Conservation (phyloP, 805 yeast genomes). For the Lachancea sp. region DNA sequence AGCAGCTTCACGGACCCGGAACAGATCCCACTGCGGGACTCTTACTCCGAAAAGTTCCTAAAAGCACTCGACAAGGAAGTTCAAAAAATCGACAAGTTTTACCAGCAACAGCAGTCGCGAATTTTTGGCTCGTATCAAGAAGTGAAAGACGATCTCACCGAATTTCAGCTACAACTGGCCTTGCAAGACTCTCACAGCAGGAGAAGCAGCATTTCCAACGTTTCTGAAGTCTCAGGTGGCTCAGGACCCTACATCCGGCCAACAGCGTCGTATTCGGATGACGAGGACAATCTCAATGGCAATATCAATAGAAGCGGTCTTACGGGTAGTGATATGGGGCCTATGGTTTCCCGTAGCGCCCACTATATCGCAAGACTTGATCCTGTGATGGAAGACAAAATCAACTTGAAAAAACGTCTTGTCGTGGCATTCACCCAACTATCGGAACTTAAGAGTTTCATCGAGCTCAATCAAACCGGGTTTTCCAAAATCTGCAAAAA, state of each 20-base stretch:
- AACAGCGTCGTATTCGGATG: slow-evolving; percentile 6
- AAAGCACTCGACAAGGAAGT: slow-evolving; percentile 75
- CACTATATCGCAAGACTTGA: slow-evolving; percentile 7
- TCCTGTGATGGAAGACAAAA: slow-evolving; percentile 31
- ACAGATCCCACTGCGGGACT: slow-evolving; percentile 27
- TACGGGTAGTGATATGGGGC: slow-evolving; percentile 7
- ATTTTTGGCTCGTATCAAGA: slow-evolving; percentile 40
- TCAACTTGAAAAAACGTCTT: slow-evolving; percentile 62
- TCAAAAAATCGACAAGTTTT: slow-evolving; percentile 69
- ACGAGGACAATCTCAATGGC: slow-evolving; percentile 11
- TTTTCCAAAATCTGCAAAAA: slow-evolving; percentile 86
- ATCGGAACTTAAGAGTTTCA: slow-evolving; percentile 75
- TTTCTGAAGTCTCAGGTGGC: slow-evolving; percentile 1
- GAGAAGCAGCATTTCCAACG: slow-evolving; percentile 6
- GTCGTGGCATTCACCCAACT: slow-evolving; percentile 63
- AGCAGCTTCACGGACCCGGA: slow-evolving; percentile 21
- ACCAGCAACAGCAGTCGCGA: slow-evolving; percentile 51
- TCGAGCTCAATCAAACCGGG: slow-evolving; percentile 83
- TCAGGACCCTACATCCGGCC: slow-evolving; percentile 4
- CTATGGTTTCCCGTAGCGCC: slow-evolving; percentile 7
- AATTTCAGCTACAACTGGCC: slow-evolving; percentile 40
- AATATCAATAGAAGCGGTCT: background rate
- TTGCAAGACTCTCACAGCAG: slow-evolving; percentile 3
- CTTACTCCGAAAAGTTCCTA: slow-evolving; percentile 53
- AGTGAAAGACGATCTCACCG: slow-evolving; percentile 55